A percentile compares a stretch with the other conserved stretches of the same genome.
Conservation (phyloP, 2,329 filamentous ascomycete species). For the Fusarium equiseti region DNA sequence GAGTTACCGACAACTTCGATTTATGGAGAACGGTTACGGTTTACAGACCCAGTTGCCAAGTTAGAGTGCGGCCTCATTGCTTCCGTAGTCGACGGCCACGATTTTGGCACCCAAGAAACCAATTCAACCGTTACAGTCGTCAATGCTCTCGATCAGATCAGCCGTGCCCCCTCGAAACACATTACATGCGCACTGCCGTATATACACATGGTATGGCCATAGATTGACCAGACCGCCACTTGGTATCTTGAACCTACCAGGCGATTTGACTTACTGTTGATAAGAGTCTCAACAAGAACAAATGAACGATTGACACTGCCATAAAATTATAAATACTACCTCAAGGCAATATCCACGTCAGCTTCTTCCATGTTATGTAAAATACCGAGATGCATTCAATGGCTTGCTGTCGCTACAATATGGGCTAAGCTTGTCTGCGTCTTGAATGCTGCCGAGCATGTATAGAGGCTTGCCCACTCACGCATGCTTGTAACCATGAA, state of each 20-base stretch:
- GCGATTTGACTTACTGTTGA: not conserved
- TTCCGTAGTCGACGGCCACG: conserved; percentile 7
- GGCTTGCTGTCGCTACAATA: not conserved
- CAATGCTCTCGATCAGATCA: conserved; percentile 16
- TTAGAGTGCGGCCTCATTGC: conserved; percentile 6
- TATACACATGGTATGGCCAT: not conserved
- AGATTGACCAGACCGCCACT: conserved; percentile 31
- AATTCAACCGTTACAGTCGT: not conserved
- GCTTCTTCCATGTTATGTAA: not conserved
- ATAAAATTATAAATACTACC: not conserved
- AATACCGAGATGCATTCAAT: not conserved
- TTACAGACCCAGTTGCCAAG: not conserved
- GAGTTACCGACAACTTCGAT: conserved; percentile 7
- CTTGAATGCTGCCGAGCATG: conserved; percentile 1
- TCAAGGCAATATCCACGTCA: not conserved
- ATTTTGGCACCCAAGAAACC: not conserved
- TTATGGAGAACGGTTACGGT: not conserved
- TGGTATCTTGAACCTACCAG: conserved; percentile 1
- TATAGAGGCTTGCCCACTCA: not conserved
- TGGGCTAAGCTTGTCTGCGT: not conserved
- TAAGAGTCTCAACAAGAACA: not conserved
- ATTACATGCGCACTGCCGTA: not conserved
- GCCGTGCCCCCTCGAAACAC: conserved; percentile 16
- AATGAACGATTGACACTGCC: not conserved
- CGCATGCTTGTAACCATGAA: not conserved